Percentiles rank a stretch among this genome's conserved stretches.
Evolutionary conservation across 1,284 basidiomycete species (phyloP).

Genomic region (Rhodotorula sp.): DNA sequence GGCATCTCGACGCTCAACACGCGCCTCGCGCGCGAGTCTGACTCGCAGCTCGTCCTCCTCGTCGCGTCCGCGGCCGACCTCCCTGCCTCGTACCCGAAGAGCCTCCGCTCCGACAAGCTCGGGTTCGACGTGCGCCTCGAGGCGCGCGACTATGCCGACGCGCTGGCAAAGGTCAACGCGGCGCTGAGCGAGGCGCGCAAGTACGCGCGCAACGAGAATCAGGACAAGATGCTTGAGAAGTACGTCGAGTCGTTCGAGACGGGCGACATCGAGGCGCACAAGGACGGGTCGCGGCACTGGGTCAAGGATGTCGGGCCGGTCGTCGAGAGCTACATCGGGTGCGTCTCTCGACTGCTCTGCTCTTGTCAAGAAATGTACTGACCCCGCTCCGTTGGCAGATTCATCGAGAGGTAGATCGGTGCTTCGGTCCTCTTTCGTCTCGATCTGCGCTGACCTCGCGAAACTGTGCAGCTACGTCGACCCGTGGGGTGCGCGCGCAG

Average conservation of each 20-base stretch:
- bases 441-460: no score
- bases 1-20: slow-evolving; percentile 75
- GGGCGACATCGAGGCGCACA: slow-evolving; percentile 75
- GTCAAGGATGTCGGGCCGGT: slow-evolving; percentile 80
- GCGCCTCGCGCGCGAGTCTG: slow-evolving; percentile 65
- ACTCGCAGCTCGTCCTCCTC: slow-evolving; percentile 64
- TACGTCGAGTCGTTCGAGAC: slow-evolving; percentile 74
- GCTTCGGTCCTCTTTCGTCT: not conserved
- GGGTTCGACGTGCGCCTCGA: slow-evolving; percentile 70
- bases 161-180: slow-evolving; percentile 60
- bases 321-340: slow-evolving; percentile 81
- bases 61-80: slow-evolving; percentile 65
- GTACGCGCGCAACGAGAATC: slow-evolving; percentile 69
- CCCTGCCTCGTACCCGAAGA: slow-evolving; percentile 56
- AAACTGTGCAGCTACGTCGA: slow-evolving; percentile 62
- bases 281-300: slow-evolving; percentile 72
- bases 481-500: slow-evolving; percentile 59
- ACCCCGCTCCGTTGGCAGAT: not conserved
- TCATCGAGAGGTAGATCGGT: slow-evolving; percentile 9
- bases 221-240: slow-evolving; percentile 68
- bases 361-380: not conserved
- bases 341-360: slow-evolving; percentile 42
- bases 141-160: slow-evolving; percentile 56
- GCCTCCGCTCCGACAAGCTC: slow-evolving; percentile 49
- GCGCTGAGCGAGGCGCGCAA: slow-evolving; percentile 62